Conservation (phyloP, 176 grass and related monocot species). For the Leersia perrieri region DNA sequence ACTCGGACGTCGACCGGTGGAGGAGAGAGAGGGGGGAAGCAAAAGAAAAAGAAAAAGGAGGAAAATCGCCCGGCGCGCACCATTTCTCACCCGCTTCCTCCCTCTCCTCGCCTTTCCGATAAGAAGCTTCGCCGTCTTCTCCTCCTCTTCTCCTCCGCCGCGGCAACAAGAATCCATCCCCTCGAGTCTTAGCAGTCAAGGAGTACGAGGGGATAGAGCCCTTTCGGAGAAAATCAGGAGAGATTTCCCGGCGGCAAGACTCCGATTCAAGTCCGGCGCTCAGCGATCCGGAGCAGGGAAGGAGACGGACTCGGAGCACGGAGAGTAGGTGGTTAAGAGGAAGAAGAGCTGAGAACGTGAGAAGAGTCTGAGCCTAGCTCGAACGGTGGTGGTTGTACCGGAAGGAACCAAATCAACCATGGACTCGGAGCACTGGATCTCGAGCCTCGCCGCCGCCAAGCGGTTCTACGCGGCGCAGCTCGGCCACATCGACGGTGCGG, state of each 20-base stretch:
- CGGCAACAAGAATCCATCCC: slow-evolving; percentile 10
- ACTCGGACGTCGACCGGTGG: slow-evolving; percentile 25
- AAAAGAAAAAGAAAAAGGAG: neutral
- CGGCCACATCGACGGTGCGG: slow-evolving; percentile 54
- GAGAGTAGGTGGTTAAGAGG: neutral
- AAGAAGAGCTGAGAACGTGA: neutral
- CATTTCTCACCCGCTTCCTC: slow-evolving; percentile 44
- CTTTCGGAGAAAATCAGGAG: neutral
- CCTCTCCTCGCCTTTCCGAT: neutral
- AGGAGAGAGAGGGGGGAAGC: neutral
- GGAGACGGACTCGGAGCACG: neutral
- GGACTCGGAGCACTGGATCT: slow-evolving; percentile 99
- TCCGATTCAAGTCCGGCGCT: neutral
- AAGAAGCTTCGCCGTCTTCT: slow-evolving; percentile 44
- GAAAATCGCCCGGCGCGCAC: neutral
- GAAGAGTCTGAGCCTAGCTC: neutral
- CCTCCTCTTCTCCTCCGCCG: neutral
- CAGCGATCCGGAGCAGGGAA: neutral
- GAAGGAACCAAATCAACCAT: slow-evolving; percentile 39
- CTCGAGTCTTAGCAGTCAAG: neutral
- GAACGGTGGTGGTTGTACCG: neutral
- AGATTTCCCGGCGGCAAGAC: neutral
- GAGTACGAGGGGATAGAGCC: neutral
- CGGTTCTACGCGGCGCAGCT: slow-evolving; percentile 72
- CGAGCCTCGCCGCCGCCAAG: slow-evolving; percentile 88